Conservation (phyloP, 1,284 basidiomycete genomes). For the Pseudozyma sp. region DNA sequence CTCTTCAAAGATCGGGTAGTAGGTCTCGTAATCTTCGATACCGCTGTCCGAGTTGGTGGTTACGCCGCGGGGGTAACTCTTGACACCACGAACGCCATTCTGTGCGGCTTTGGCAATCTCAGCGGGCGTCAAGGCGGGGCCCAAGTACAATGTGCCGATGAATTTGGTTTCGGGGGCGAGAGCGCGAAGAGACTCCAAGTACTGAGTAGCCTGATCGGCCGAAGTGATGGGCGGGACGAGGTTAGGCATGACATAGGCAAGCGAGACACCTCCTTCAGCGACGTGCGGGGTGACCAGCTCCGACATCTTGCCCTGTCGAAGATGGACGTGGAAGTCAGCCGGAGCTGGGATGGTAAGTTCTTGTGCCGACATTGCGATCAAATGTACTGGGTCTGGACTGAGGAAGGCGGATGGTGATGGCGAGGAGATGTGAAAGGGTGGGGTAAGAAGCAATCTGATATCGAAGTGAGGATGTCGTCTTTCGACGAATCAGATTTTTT, state of each 20-base stretch:
- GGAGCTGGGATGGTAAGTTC: conserved; percentile 56
- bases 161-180: conserved; percentile 86
- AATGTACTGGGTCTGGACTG: no score
- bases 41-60: conserved; percentile 97
- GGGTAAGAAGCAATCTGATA: background rate
- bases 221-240: conserved; percentile 90
- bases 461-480: conserved; percentile 18
- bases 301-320: conserved; percentile 83
- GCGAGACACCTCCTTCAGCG: conserved; percentile 83
- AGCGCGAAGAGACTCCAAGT: conserved; percentile 79
- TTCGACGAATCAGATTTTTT: conserved; percentile 2
- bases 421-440: background rate
- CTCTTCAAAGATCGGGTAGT: conserved; percentile 92
- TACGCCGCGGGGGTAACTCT: conserved; percentile 96
- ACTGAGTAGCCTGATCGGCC: conserved; percentile 83
- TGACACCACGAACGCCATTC: conserved; percentile 77
- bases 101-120: conserved; percentile 83
- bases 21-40: conserved; percentile 94
- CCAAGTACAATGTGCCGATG: conserved; percentile 95
- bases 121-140: conserved; percentile 86
- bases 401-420: no score
- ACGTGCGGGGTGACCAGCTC: conserved; percentile 92
- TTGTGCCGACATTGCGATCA: conserved; percentile 30
- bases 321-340: conserved; percentile 88
- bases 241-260: conserved; percentile 99